Base-by-base conservation (phyloP, 139 green algal species). In the Chlorella sp. region DNA sequence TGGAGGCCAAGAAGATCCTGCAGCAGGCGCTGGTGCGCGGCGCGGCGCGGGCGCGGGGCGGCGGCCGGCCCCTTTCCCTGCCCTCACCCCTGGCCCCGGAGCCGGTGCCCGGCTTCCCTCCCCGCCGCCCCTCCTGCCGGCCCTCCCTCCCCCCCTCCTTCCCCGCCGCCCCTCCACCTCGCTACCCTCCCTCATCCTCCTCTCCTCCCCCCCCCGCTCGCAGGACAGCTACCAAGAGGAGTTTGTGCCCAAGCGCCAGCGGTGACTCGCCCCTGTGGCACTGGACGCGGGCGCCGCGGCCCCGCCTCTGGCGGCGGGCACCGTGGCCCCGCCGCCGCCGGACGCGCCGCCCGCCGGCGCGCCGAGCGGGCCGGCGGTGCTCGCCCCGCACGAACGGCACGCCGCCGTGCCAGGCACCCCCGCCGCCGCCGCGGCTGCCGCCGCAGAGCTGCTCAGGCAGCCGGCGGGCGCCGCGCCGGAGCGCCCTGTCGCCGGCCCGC, bases 1-100 rank as follows among this genome's bases (percentile, higher is more conserved):
- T 90, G 38, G 84, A 91, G 38, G 92, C 94, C 33, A 79, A 88
- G 33, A 86, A 90, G 73, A 85, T 87, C 38, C 87, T 98, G 67
- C 86, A 80, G 29, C 89, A 97, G 35, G 69, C 87, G 23, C 88
- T 95, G 81, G 87, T 92, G 67, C 27, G 62, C 38, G 8, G 55
- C 55, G 55, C 25, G 4, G 55, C 5, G 51, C 9, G 15, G 55
- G 55, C 5, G n/a, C 5, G 55, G 25, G 14, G 55, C 27, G 27
- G 3, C 8, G 55, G 8, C n/a, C 27, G 14, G 7, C 5, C 27
- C 3, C n/a, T 27, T 62, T 27, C 33, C 58, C 41, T 8, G 31
- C 31, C 2, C 27, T 9, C 29, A 38, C 42, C 33, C 59, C 59
- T 27, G 31, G 33, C 25, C 27, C 9, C 27, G 40, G 42, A 33